These are phyloP conservation scores for Salicornia ramosissima DNA, from an alignment of 148 eudicot genomes.

Conservation along the genomic window DNA sequence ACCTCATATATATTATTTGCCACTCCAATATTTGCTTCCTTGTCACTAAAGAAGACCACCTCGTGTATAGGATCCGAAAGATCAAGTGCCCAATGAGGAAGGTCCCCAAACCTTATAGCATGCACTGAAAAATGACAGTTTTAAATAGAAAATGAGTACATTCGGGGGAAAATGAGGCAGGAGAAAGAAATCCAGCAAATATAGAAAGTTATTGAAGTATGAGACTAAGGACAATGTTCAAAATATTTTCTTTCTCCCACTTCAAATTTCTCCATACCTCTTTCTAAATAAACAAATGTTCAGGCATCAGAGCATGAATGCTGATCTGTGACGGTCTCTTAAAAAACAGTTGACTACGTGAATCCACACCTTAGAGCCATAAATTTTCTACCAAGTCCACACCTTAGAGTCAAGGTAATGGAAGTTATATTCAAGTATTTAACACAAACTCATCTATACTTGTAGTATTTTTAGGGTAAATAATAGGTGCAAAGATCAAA, in stretches of 20 bases:
- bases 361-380: background rate
- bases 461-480: no score
- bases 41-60: constrained; percentile 31
- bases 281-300: no score
- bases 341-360: background rate
- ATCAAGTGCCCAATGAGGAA: constrained; percentile 69
- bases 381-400: no score
- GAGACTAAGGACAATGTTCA: background rate
- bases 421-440: no score
- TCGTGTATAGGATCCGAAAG: constrained; percentile 49
- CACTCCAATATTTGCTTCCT: constrained; percentile 23
- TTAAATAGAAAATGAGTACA: background rate
- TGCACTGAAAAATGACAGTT: constrained; percentile 22
- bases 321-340: background rate
- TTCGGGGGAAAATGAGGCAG: no score
- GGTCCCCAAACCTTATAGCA: constrained; percentile 91
- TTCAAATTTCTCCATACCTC: no score
- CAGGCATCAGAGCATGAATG: background rate
- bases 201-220: background rate
- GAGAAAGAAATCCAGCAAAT: no score
- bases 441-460: no score
- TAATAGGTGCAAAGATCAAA: no score
- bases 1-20: constrained; percentile 16
- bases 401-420: no score
- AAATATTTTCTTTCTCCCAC: no score